Evolutionary conservation across 306 rosid genomes (phyloP).

Genomic region (Citrullus mucosospermus): DNA sequence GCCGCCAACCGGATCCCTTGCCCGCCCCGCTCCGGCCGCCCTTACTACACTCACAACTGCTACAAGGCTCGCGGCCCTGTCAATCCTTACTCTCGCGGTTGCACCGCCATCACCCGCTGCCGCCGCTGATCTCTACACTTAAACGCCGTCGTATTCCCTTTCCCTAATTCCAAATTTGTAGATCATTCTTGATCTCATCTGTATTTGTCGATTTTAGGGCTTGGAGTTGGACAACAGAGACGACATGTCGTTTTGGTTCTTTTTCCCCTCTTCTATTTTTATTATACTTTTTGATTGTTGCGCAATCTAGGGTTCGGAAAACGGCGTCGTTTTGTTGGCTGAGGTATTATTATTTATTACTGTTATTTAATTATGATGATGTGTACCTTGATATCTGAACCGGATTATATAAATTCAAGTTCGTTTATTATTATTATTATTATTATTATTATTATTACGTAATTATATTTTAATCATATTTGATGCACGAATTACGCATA

Average conservation of each 20-base stretch:
- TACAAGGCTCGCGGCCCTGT: conserved; percentile 70
- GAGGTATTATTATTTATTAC: background rate
- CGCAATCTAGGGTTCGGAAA: background rate
- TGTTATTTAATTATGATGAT: background rate
- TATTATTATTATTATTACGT: background rate
- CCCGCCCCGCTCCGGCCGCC: conserved; percentile 90
- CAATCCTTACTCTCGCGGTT: conserved; percentile 63
- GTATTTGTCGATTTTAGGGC: background rate
- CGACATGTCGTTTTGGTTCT: background rate
- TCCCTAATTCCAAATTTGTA: no score
- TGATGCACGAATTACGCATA: background rate
- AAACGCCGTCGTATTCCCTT: background rate
- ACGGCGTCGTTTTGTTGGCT: background rate
- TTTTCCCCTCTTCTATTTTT: background rate
- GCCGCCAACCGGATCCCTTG: conserved; percentile 84
- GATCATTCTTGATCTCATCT: background rate
- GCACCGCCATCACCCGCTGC: conserved; percentile 69
- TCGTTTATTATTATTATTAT: background rate
- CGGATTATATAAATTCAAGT: background rate
- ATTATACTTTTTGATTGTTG: background rate
- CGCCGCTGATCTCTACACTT: conserved; percentile 27
- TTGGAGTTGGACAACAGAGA: background rate
- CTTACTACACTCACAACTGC: conserved; percentile 80
- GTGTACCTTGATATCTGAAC: background rate
- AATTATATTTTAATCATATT: background rate